A percentile compares a stretch with the other conserved stretches of the same genome.
Evolutionary conservation across 2,329 filamentous ascomycete species (phyloP).

Genomic region (Aspergillus novoparasiticus): DNA sequence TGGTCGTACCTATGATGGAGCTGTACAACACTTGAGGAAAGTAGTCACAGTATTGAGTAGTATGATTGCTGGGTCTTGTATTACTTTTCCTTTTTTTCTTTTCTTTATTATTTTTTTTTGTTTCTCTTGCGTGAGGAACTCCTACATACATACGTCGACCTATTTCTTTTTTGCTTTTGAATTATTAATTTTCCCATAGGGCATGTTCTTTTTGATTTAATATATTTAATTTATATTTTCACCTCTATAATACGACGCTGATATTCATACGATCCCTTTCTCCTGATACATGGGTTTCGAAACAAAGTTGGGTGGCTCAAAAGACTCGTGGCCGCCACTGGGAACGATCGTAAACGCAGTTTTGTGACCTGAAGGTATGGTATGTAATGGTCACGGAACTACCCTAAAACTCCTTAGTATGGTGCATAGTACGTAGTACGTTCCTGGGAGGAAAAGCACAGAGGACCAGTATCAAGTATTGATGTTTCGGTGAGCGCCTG

Average conservation of each 20-base stretch:
- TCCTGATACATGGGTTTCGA: slow-evolving; percentile 10
- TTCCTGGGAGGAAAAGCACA: neutral
- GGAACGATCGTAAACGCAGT: slow-evolving; percentile 12
- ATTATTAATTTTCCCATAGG: neutral
- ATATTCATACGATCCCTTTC: slow-evolving; percentile 3
- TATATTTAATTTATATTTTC: neutral
- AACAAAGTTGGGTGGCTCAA: slow-evolving; percentile 19
- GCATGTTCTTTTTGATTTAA: neutral
- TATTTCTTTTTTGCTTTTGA: neutral
- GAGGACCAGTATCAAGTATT: neutral
- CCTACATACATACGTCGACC: neutral
- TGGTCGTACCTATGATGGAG: neutral
- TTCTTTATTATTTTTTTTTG: neutral
- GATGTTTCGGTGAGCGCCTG: slow-evolving; percentile 11
- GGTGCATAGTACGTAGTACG: neutral
- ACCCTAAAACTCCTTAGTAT: neutral
- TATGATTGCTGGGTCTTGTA: slow-evolving; percentile 1
- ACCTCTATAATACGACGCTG: neutral
- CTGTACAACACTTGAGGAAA: neutral
- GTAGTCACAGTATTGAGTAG: neutral
- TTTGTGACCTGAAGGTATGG: slow-evolving; percentile 1
- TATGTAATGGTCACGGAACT: neutral
- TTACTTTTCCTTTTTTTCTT: neutral
- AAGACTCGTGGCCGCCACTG: slow-evolving; percentile 30
- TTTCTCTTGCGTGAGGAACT: too few relatives aligned